Conservation (phyloP, 176 grass and related monocot genomes). For the Miscanthus lutarioriparius region DNA sequence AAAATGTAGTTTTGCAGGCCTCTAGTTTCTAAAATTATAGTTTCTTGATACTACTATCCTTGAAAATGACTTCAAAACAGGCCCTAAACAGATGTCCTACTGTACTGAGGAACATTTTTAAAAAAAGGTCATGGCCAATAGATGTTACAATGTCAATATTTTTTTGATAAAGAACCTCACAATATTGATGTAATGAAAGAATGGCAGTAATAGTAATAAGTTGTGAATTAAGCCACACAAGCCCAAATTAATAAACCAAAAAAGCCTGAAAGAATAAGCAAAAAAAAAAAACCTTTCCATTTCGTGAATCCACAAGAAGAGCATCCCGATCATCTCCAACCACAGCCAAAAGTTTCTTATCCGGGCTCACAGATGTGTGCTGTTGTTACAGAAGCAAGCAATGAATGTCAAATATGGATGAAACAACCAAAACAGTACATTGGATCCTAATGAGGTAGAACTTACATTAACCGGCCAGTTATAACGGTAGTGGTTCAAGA, state of each 20-base stretch:
- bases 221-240: not conserved
- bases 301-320: conserved; percentile 74
- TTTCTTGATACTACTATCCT: not conserved
- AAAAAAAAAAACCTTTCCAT: conserved; percentile 64
- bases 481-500: conserved; percentile 75
- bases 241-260: not conserved
- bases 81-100: not conserved
- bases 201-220: not conserved
- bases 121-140: not conserved
- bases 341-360: conserved; percentile 62
- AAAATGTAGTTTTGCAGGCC: not conserved
- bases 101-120: not conserved
- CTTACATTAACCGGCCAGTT: conserved; percentile 96
- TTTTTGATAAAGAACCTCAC: not conserved
- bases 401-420: conserved; percentile 13
- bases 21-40: not conserved
- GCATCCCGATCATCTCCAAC: conserved; percentile 68
- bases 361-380: conserved; percentile 84
- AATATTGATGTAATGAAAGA: not conserved
- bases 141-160: not conserved
- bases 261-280: not conserved
- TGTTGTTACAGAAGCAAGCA: conserved; percentile 27
- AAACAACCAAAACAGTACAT: not conserved
- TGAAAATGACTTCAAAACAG: not conserved
- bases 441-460: conserved; percentile 8